Base-by-base conservation (phyloP, 805 yeast species). In the Yamadazyma paraphyllophila region DNA sequence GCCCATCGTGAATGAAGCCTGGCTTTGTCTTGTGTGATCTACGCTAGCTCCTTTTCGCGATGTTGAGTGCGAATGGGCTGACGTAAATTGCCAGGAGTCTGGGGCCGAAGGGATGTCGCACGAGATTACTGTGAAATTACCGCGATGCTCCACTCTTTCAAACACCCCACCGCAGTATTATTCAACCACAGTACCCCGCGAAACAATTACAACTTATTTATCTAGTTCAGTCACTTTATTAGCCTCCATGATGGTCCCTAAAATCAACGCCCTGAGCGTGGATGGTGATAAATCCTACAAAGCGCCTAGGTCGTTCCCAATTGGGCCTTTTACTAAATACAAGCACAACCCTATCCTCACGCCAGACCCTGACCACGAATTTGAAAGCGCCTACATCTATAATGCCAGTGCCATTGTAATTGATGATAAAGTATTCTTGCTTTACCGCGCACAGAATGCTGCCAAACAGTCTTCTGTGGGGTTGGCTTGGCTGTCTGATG, bases 1-100 rank as follows among this genome's bases (percentile, higher is more conserved):
- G 2, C 92, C 92, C 92, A 85, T 85, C 15, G n/a, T 27, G 12
- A n/a, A 6, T 20, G 24, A 20, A 20, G 24, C 24, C 24, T 4
- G 24, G 6, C 24, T 20, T 20, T 20, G 24, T 20, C 24, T 20
- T 20, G 24, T 20, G 24, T 20, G 24, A 20, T 20, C 24, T 20
- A 20, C 6, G 24, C 24, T 20, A 29, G 31, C 31, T 29, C 31
- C 31, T 29, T 29, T 29, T 29, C 31, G 31, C 11, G 31, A 29
- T 29, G 31, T 29, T 29, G 31, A 29, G 31, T 29, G 31, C 31
- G 31, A 29, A 29, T 29, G 13, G 10, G 31, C 31, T 29, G 31
- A n/a, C 11, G 31, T 10, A 29, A 29, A 20, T 20, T 20, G 24
- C 24, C 24, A 20, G 24, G 24, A 20, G 24, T 20, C 24, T 20